Evolutionary conservation across 1,284 basidiomycete genomes (phyloP), one percentile per base, ranked within the genome.

Genomic region (Laetiporus sulphureus): DNA sequence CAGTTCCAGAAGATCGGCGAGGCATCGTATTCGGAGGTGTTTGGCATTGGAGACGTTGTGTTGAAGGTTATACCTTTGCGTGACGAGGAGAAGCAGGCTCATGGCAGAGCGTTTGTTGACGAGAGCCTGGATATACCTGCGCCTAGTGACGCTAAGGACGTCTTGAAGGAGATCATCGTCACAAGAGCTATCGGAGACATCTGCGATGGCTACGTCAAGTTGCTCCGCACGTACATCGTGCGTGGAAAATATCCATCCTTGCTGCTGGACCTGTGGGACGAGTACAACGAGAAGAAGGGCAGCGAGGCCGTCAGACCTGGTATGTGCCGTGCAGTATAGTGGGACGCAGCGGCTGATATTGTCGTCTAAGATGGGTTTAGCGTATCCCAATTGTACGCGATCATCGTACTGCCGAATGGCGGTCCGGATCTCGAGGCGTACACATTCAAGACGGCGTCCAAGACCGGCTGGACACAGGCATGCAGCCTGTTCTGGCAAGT

Each of bases 21-120:
- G 65, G 95, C 95, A 10, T 92, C 89, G 36, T 99, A 89, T 62
- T 96, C 92, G 0, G 95, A 99, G 59, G 96, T 99, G n/a, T 99
- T 91, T 64, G 83, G 83, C 3, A 80, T 93, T 37, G 80, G 82
- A 1, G 77, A 83, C 50, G 78, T 91, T 25, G 91, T 95, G 13
- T 69, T 94, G 52, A 96, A 96, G 66, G 73, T 95, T 36, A 81
- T 96, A 19, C 89, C 90, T 1, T 62, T 91, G 38, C 67, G 74
- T 25, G 71, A 75, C 42, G 83, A 83, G 52, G 48, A 49, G 20
- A 30, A 8, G 39, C 7, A 8, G 64, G 7, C 70, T 89, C 36
- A 79, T 91, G 32, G 83, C 79, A 2, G 56, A 82, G 35, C 63
- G 68, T 77, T 76, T 46, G 46, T 48, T 11, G 45, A 44, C 11